Base-by-base conservation (phyloP, 1,284 basidiomycete species). In the Gomphus sp. region DNA sequence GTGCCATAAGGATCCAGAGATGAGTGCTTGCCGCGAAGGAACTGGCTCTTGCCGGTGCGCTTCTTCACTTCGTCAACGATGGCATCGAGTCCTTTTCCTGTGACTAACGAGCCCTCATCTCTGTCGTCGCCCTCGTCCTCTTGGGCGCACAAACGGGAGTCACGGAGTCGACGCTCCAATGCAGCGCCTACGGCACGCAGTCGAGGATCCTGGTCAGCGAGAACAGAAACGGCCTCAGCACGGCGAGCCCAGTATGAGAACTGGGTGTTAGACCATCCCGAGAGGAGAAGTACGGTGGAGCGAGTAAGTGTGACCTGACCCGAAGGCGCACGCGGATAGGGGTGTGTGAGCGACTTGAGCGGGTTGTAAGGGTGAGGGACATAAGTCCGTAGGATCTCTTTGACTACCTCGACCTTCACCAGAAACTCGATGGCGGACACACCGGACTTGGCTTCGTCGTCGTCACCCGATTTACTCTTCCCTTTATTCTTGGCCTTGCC, bases 321-420 rank as follows among this genome's bases (percentile, higher is more conserved):
- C 11, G 71, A 67, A 22, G 76, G 76, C 37, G 75, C 71, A 53
- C 60, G 65, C 22, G 64, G 60, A 61, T 70, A 79, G 16, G 66
- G 63, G 67, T 78, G 78, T 16, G 72, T 65, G 43, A 78, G 66
- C 1, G 74, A 76, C 62, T 80, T 80, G 65, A 76, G 70, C 60
- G 76, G 76, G 66, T 78, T 78, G 60, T 80, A 78, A 60, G 78
- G 78, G 64, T 78, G 75, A 75, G 76, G 76, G 52, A 80, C 76
- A 62, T 72, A 79, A 6, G 70, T 73, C 62, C 76, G 69, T 37
- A 78, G 64, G 16, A 78, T 74, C 64, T 77, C 73, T 62, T 78
- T 78, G 60, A 78, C 78, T 22, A 78, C 73, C 63, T 78, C 76
- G 39, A 78, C 77, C 67, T 78, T 78, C 67, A 80, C 72, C 54